Evolutionary conservation across 352 stramenopile species (phyloP).

Genomic region (Globisporangium heterothallicum): DNA sequence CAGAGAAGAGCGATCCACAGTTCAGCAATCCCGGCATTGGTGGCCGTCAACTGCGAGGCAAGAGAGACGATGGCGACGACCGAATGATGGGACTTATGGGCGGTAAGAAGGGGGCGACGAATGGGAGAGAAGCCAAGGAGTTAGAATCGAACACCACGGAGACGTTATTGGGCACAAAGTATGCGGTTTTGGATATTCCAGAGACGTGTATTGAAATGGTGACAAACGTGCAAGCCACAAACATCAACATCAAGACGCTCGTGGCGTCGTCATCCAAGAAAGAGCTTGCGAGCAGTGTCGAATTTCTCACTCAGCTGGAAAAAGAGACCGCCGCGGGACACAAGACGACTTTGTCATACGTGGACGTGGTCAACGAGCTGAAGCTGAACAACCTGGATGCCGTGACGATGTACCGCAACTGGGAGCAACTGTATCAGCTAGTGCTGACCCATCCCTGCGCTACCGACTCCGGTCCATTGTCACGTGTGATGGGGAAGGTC

Average conservation of each 20-base stretch:
- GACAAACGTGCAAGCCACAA: constrained; percentile 31
- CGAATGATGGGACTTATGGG: constrained; percentile 33
- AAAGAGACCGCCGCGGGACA: constrained; percentile 43
- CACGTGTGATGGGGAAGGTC: constrained; percentile 58
- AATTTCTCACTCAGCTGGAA: constrained; percentile 75
- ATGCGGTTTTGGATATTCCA: constrained; percentile 70
- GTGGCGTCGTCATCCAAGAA: constrained; percentile 61
- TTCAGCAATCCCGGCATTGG: constrained; percentile 17
- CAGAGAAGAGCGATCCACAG: constrained; percentile 8
- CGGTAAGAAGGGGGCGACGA: constrained; percentile 17
- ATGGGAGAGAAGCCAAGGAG: constrained; percentile 30
- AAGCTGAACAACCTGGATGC: constrained; percentile 80
- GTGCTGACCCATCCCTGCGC: constrained; percentile 51
- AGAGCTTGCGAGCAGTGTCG: constrained; percentile 62
- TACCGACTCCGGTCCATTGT: constrained; percentile 14
- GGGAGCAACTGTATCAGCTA: constrained; percentile 49
- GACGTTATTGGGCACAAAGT: constrained; percentile 56
- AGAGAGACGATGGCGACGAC: constrained; percentile 44
- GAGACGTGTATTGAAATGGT: constrained; percentile 74
- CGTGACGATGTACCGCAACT: constrained; percentile 52
- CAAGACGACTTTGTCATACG: constrained; percentile 38
- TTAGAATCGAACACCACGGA: constrained; percentile 49
- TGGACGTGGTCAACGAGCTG: constrained; percentile 71
- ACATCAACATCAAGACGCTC: constrained; percentile 60
- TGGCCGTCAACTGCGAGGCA: constrained; percentile 42